A percentile compares a stretch with the other conserved stretches of the same genome.
Evolutionary conservation across 108 stramenopile species (phyloP).

Genomic region (Cylindrotheca fusiformis): DNA sequence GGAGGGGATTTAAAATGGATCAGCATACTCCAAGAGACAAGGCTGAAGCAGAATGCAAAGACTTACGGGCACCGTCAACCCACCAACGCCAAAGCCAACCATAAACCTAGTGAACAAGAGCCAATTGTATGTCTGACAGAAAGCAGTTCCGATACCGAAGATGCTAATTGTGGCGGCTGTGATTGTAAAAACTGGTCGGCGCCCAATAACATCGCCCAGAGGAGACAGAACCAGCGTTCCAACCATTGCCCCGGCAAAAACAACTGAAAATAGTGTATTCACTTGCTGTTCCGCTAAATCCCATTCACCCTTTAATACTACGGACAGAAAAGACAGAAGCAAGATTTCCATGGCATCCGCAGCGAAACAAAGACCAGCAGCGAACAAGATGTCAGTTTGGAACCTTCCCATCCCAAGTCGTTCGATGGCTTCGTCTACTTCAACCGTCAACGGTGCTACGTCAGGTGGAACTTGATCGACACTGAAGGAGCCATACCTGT

Average conservation of each 20-base stretch:
- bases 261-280: constrained; percentile 47
- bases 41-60: too few species aligned
- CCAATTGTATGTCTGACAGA: constrained; percentile 38
- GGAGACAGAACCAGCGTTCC: constrained; percentile 62
- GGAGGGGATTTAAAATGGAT: constrained; percentile 56
- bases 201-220: constrained; percentile 62
- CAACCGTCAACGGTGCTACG: constrained; percentile 5
- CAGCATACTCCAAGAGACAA: too few species aligned
- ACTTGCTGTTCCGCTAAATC: constrained; percentile 38
- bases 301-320: constrained; percentile 56
- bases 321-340: constrained; percentile 56
- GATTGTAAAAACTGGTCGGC: constrained; percentile 51
- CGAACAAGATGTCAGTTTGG: constrained; percentile 50
- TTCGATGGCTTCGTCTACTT: constrained; percentile 43
- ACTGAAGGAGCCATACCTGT: too few species aligned
- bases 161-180: constrained; percentile 42
- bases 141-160: constrained; percentile 56
- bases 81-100: constrained; percentile 78
- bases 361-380: constrained; percentile 67
- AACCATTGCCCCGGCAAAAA: constrained; percentile 62
- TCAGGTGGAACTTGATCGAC: too few species aligned
- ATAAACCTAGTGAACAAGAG: constrained; percentile 45
- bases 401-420: constrained; percentile 59
- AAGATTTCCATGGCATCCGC: constrained; percentile 74
- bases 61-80: constrained; percentile 45